Conservation (phyloP, 768 basidiomycete genomes). For the Lactarius deliciosus region DNA sequence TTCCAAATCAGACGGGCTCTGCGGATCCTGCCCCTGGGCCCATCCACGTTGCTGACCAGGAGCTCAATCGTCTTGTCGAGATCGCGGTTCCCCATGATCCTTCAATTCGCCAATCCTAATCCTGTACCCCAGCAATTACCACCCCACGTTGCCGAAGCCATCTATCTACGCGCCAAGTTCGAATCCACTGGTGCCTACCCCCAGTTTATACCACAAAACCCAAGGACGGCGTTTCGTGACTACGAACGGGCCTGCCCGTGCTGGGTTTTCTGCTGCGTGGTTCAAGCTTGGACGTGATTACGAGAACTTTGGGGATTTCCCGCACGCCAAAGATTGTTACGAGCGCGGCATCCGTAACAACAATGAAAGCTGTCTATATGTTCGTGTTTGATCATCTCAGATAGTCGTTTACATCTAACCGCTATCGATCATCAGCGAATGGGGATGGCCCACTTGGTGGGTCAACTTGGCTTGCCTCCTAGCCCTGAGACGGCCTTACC, state of each 20-base stretch:
- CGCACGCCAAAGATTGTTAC: constrained; percentile 81
- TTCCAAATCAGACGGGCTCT: constrained; percentile 37
- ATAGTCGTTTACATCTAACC: constrained; percentile 16
- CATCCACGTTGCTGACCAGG: constrained; percentile 54
- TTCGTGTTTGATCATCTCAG: constrained; percentile 29
- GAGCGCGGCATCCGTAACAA: constrained; percentile 73
- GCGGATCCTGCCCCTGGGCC: constrained; percentile 46
- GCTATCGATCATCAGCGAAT: constrained; percentile 56
- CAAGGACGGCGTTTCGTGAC: constrained; percentile 81
- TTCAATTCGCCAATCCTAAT: constrained; percentile 50
- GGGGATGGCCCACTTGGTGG: constrained; percentile 90
- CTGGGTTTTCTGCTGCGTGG: constrained; percentile 81
- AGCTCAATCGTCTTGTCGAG: constrained; percentile 57
- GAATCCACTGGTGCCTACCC: constrained; percentile 72
- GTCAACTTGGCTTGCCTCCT: constrained; percentile 69
- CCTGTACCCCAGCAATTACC: constrained; percentile 39
- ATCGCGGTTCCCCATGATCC: constrained; percentile 62
- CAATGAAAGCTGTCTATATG: constrained; percentile 82
- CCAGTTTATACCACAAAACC: constrained; percentile 60
- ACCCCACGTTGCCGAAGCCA: constrained; percentile 61
- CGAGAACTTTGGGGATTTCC: constrained; percentile 76
- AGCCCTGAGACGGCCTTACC: constrained; percentile 61
- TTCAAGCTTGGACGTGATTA: constrained; percentile 90
- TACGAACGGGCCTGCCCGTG: constrained; percentile 82
- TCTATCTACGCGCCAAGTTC: constrained; percentile 76